These are phyloP conservation scores for Kurtzmaniella fragi DNA, from an alignment of 805 yeast species.

Conservation along the genomic window DNA sequence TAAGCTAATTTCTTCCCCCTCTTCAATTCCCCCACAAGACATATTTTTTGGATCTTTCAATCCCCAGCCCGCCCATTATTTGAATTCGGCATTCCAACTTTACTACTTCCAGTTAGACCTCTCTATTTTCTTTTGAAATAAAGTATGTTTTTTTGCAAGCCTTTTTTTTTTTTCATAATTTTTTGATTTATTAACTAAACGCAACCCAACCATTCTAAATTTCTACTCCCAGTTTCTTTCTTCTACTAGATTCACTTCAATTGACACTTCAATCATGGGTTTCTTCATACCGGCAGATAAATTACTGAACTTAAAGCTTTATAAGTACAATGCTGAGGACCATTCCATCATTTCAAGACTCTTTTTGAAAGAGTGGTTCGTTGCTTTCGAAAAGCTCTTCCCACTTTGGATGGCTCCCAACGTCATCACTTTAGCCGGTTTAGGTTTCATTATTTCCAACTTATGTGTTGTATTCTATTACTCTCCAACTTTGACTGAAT, in stretches of 20 bases:
- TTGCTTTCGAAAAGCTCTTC: conserved; percentile 62
- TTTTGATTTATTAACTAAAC: not conserved
- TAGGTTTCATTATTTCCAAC: conserved; percentile 64
- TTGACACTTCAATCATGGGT: conserved; percentile 50
- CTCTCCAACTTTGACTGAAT: conserved; percentile 62
- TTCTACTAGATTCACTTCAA: not conserved
- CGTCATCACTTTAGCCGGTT: conserved; percentile 76
- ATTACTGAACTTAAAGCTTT: conserved; percentile 49
- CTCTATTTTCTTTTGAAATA: too few relatives aligned
- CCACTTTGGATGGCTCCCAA: conserved; percentile 93
- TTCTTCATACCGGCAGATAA: conserved; percentile 53
- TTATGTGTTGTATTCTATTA: conserved; percentile 59
- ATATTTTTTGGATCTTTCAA: too few relatives aligned
- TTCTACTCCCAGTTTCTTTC: not conserved
- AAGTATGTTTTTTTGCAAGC: not conserved
- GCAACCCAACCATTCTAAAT: not conserved
- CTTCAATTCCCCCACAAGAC: too few relatives aligned
- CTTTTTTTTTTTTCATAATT: not conserved
- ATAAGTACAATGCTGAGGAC: conserved; percentile 74
- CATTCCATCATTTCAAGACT: conserved; percentile 72
- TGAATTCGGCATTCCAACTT: too few relatives aligned
- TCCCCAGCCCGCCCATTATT: too few relatives aligned
- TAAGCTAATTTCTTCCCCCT: too few relatives aligned
- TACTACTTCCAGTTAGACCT: too few relatives aligned
- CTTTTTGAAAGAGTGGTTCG: conserved; percentile 81